Conservation (phyloP, 176 grass and related monocot genomes). For the Eragrostis nindensis region DNA sequence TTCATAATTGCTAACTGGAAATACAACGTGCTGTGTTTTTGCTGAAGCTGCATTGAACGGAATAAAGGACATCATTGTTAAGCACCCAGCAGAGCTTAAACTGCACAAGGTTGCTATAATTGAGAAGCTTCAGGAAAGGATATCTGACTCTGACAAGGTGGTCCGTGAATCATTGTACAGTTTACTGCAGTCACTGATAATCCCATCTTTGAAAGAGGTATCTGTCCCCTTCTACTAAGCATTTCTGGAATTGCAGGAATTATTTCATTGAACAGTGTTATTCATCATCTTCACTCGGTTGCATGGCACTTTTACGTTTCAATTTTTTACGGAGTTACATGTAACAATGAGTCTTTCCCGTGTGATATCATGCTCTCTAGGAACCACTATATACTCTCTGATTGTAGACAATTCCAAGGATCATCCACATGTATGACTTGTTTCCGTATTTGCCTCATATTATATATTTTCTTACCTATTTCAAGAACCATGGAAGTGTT, state of each 20-base stretch:
- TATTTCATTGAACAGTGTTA: slow-evolving; percentile 4
- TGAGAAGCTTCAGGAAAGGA: slow-evolving; percentile 81
- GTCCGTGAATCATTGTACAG: slow-evolving; percentile 73
- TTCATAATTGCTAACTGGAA: neutral
- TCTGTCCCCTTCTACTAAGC: no score
- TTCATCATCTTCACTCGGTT: neutral
- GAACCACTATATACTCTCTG: neutral
- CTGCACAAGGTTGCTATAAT: slow-evolving; percentile 74
- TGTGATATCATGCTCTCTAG: slow-evolving; percentile 9
- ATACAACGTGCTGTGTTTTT: neutral
- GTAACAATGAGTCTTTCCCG: neutral
- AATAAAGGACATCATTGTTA: slow-evolving; percentile 68
- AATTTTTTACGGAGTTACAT: slow-evolving; percentile 8
- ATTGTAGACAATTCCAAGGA: slow-evolving; percentile 16
- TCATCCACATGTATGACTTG: neutral
- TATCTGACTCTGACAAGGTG: slow-evolving; percentile 64
- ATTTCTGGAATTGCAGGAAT: neutral
- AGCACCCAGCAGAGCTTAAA: slow-evolving; percentile 83
- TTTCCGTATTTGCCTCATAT: neutral
- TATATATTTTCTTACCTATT: neutral
- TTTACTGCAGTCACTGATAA: slow-evolving; percentile 69
- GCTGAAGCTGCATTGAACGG: slow-evolving; percentile 77
- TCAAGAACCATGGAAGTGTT: neutral
- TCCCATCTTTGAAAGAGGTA: slow-evolving; percentile 92
- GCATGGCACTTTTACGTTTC: neutral